A percentile compares a stretch with the other conserved stretches of the same genome.
Evolutionary conservation across 1,139 yeast genomes (phyloP).

Genomic region (Nakaseomyces kungkrabaensis): DNA sequence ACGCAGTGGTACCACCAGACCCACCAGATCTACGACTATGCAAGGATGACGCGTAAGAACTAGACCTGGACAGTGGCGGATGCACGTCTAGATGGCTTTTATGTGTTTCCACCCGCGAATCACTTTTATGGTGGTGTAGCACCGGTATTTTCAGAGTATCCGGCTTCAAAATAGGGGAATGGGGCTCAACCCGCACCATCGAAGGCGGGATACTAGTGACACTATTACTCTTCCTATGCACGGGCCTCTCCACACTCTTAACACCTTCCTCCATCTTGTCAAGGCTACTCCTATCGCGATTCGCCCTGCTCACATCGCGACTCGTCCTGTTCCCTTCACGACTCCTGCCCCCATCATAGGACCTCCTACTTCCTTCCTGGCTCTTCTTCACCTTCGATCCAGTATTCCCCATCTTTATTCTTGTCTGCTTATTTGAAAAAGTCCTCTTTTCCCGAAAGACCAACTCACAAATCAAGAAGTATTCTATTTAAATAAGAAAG

Average conservation of each 20-base stretch:
- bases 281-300: no score
- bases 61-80: not conserved
- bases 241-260: constrained; percentile 3
- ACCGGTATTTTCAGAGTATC: not conserved
- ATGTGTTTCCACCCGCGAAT: constrained; percentile 5
- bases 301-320: no score
- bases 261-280: no score
- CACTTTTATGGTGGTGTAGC: constrained; percentile 7
- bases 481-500: no score
- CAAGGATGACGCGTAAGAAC: constrained; percentile 20
- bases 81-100: no score
- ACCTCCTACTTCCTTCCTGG: no score
- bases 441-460: no score
- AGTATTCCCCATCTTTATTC: not conserved
- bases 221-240: constrained; percentile 17
- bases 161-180: constrained; percentile 47
- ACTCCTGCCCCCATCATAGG: no score
- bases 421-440: no score
- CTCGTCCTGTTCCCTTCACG: not conserved
- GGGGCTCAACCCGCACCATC: constrained; percentile 58
- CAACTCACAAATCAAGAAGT: no score
- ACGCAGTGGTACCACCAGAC: constrained; percentile 22
- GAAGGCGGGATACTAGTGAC: constrained; percentile 44
- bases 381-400: not conserved
- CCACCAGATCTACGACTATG: constrained; percentile 27